Base-by-base conservation (phyloP, 1,139 yeast species). In the Pichia sp. region DNA sequence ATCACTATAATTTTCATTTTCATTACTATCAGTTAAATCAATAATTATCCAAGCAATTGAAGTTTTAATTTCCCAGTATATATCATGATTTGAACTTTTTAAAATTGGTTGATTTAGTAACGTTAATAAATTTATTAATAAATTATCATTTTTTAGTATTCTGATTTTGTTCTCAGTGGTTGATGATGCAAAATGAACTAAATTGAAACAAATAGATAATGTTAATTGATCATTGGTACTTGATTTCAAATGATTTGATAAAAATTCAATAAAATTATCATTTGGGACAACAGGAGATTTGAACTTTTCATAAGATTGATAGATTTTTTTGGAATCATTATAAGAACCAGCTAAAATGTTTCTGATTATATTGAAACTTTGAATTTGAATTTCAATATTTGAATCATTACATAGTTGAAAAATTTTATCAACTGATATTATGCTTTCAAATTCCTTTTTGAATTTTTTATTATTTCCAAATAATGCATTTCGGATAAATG, bases 281-380 rank as follows among this genome's bases (percentile, higher is more conserved):
- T 70, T 68, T 18, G 41, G 41, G 11, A 19, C 27, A 19, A 62
- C 64, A n/a, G 27, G 22, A 11, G 11, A 30, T 16, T 41, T 49
- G 36, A 30, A 47, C n/a, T 34, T 16, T 28, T 44, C 19, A 42
- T 71, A 67, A 61, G 66, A 67, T n/a, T 64, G 66, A 50, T 79
- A 64, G 13, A 79, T 60, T 41, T 67, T 62, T 48, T 71, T 72
- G 2, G 79, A 73, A 55, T 82, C 80, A 45, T 73, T 72, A 27
- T 79, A 72, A 3, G 87, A 78, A n/a, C 83, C 80, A 41, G 90
- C 83, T 0, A 91, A 79, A 48, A 86, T 69, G 64, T 90, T 90
- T 54, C 96, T 72, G 48, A 90, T 65, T n/a, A 87, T 77, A 58
- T 83, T 88, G 64, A 89, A 80, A 18, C 83, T 76, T 61, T 81